Base-by-base conservation (phyloP, 2,329 filamentous ascomycete species). In the Neofusicoccum parvum region DNA sequence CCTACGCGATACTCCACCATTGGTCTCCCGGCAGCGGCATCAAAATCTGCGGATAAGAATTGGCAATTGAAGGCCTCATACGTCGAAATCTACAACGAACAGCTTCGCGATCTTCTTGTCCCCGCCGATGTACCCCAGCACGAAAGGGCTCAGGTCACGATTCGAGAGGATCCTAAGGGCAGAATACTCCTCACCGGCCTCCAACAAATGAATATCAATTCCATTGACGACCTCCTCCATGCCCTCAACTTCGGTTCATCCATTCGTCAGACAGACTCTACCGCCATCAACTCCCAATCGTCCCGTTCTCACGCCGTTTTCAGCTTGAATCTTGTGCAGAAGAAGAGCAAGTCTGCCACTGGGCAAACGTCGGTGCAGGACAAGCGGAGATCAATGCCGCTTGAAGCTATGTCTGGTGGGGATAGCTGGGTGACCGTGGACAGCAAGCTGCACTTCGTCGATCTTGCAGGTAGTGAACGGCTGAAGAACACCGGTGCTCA, bases 361-460 rank as follows among this genome's bases (percentile, higher is more conserved):
- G 59, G 59, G 3, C 71, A 74, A 6, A 79, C 84, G 3, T 82
- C 87, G 15, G 83, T 83, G 12, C 83, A 86, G 36, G 92, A 97
- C 69, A 97, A 96, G 80, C 90, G 94, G 67, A 88, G 91, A 70
- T 98, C 95, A 0, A 88, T 96, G 69, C 93, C 94, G 0, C 75
- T 94, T 5, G 95, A 98, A 74, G 87, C 90, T 45, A 87, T 95
- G 82, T 87, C 89, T 2, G 79, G 78, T 11, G 86, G 87, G 27
- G 87, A 89, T 17, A 87, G 78, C 43, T 87, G 87, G 78, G 85
- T 98, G 48, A 97, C 93, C 0, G 91, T 95, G 10, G 95, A 99
- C 78, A 99, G 95, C 87, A 99, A 99, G 80, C 85, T 99, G 59
- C 95, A 99, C 76, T 99, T 99, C 75, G 95, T 99, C 67, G 95